Conservation (phyloP, 1,284 basidiomycete genomes). For the Anthracocystis panici-leucophaei region DNA sequence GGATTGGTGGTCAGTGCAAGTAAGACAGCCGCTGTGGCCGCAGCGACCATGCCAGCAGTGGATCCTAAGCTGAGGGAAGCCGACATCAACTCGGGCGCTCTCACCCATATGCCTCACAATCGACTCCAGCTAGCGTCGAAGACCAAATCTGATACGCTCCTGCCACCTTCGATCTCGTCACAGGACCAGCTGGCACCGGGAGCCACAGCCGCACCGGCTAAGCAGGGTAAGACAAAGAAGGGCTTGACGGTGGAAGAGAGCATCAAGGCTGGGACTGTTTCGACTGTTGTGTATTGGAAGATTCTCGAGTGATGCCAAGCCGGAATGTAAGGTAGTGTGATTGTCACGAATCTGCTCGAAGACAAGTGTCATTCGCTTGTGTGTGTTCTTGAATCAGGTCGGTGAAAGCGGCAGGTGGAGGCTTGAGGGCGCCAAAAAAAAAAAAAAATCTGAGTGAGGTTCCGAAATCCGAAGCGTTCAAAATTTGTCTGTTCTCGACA, state of each 20-base stretch:
- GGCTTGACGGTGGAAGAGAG: constrained; percentile 51
- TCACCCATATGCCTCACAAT: constrained; percentile 66
- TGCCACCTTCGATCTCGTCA: constrained; percentile 24
- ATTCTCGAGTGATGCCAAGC: constrained; percentile 20
- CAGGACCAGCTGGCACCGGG: constrained; percentile 16
- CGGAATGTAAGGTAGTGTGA: not conserved
- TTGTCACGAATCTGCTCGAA: not conserved
- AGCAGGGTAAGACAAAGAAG: constrained; percentile 44
- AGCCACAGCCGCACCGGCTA: not conserved
- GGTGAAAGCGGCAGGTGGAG: not conserved
- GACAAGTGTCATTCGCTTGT: not conserved
- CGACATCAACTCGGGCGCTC: constrained; percentile 56
- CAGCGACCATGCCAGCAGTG: constrained; percentile 15
- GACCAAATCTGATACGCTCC: constrained; percentile 46
- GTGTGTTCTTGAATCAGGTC: too few species aligned
- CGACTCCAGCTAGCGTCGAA: constrained; percentile 58
- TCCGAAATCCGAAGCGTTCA: constrained; percentile 1
- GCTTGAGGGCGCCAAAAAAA: not conserved
- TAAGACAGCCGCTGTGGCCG: constrained; percentile 22
- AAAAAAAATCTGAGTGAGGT: not conserved
- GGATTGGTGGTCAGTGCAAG: constrained; percentile 20
- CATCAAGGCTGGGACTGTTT: constrained; percentile 55
- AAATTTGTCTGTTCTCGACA: too few species aligned
- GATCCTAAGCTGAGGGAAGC: constrained; percentile 52
- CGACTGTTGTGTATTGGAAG: constrained; percentile 64